Evolutionary conservation across 208 protist genomes (phyloP).

Genomic region (Leishmania arabica): DNA sequence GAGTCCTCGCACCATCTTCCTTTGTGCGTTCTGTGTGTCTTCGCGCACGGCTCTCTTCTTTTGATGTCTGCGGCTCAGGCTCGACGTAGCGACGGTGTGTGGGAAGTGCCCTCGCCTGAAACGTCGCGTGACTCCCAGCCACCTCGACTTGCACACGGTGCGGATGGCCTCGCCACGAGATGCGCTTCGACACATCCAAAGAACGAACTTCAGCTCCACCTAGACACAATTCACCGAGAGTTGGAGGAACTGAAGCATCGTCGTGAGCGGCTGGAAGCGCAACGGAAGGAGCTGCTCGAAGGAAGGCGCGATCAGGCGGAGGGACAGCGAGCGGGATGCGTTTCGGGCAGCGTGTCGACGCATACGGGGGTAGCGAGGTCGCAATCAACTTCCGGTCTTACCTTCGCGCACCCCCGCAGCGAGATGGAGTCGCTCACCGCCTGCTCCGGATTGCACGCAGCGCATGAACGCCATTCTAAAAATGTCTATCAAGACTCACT

Average conservation of each 20-base stretch:
- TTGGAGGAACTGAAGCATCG: conserved; percentile 57
- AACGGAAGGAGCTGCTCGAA: conserved; percentile 47
- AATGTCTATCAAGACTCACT: background rate
- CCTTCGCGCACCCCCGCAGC: background rate
- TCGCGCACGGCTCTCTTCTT: background rate
- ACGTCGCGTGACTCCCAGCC: background rate
- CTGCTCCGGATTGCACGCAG: background rate
- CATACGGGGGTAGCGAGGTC: background rate
- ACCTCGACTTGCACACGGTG: background rate
- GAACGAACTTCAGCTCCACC: conserved; percentile 9
- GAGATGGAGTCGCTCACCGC: conserved; percentile 6
- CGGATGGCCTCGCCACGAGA: background rate
- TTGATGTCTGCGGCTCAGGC: background rate
- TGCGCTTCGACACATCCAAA: background rate
- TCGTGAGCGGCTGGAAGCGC: conserved; percentile 51
- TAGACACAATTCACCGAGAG: conserved; percentile 54
- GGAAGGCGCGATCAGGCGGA: conserved; percentile 8
- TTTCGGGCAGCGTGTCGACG: background rate
- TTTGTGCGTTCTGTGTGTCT: background rate
- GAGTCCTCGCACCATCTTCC: no score
- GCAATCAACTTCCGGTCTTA: conserved; percentile 10
- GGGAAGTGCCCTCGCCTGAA: background rate
- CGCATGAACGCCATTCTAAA: background rate
- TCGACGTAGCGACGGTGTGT: background rate
- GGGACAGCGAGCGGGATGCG: background rate